These are phyloP conservation scores for Acanthamoeba sp. DNA, from an alignment of 208 protist genomes.

Conservation along the genomic window DNA sequence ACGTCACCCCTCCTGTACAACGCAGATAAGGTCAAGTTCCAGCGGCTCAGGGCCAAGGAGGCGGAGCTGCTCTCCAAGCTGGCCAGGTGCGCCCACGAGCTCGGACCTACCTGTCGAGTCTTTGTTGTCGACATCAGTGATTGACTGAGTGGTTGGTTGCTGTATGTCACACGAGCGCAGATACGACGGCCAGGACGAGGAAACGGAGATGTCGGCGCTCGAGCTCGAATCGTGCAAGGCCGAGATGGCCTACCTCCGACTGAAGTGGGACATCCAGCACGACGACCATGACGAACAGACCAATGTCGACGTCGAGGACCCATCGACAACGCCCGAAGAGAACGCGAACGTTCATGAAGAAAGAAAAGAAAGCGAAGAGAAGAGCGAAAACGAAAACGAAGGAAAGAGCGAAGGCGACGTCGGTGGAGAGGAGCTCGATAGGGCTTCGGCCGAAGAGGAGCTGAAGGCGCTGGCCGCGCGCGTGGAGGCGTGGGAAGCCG, in stretches of 20 bases:
- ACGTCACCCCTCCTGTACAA: no score
- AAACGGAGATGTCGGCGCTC: neutral
- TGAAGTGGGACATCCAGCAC: neutral
- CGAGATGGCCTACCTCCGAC: neutral
- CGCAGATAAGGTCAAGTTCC: constrained; percentile 18
- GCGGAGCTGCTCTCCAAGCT: neutral
- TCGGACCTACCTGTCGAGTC: no score
- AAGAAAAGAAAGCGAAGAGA: neutral
- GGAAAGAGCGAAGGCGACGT: neutral
- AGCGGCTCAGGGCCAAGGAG: neutral
- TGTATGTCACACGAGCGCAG: no score
- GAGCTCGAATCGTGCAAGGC: constrained; percentile 1
- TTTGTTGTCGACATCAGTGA: no score
- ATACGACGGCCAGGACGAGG: neutral
- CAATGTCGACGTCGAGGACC: no score
- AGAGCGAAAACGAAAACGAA: neutral
- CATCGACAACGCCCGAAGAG: neutral
- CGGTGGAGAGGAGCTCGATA: neutral
- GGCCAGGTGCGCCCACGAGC: neutral
- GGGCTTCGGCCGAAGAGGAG: neutral
- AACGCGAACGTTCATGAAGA: neutral
- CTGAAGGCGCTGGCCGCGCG: neutral
- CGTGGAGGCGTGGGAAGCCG: neutral
- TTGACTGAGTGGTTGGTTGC: no score
- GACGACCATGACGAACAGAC: neutral